A percentile compares a stretch with the other conserved stretches of the same genome.
phyloP scores from a whole-genome alignment of 345 rosid genomes.

The Arabidopsis arenosa region DNA sequence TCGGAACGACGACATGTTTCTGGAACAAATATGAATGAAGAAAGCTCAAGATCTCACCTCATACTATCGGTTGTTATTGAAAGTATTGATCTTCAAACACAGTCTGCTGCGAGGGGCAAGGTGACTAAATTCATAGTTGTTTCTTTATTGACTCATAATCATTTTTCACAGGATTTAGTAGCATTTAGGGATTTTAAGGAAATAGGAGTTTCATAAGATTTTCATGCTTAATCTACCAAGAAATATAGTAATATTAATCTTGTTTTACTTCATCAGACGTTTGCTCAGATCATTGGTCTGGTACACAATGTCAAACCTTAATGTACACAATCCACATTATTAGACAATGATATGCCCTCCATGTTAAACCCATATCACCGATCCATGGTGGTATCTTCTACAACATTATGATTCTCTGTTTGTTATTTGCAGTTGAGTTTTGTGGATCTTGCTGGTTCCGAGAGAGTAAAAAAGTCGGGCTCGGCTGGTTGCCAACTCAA shows the following conservation, averaged over 20 bases:
- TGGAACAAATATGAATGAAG: conserved; percentile 95
- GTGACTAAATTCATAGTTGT: conserved; percentile 43
- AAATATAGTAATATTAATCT: not conserved
- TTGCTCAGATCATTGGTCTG: conserved; percentile 6
- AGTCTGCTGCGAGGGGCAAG: conserved; percentile 92
- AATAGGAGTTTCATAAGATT: conserved; percentile 6
- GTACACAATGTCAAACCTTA: conserved; percentile 9
- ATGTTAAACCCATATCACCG: too few relatives aligned
- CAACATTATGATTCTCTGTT: conserved; percentile 6
- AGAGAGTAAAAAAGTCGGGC: conserved; percentile 94
- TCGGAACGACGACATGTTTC: conserved; percentile 84
- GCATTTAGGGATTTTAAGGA: conserved; percentile 3
- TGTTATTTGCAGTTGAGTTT: conserved; percentile 77
- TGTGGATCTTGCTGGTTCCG: conserved; percentile 98
- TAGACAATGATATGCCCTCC: not conserved
- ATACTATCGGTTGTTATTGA: conserved; percentile 88
- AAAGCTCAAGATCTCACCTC: conserved; percentile 95
- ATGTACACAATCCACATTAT: conserved; percentile 12
- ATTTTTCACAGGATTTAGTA: not conserved
- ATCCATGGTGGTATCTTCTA: conserved; percentile 23
- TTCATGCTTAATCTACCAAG: conserved; percentile 15
- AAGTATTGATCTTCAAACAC: conserved; percentile 96
- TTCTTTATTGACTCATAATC: not conserved
- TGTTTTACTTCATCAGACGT: not conserved
- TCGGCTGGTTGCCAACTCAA: conserved; percentile 85